A percentile compares a stretch with the other conserved stretches of the same genome.
Evolutionary conservation across 257 asterid species (phyloP).

Genomic region (Scutellaria barbata): DNA sequence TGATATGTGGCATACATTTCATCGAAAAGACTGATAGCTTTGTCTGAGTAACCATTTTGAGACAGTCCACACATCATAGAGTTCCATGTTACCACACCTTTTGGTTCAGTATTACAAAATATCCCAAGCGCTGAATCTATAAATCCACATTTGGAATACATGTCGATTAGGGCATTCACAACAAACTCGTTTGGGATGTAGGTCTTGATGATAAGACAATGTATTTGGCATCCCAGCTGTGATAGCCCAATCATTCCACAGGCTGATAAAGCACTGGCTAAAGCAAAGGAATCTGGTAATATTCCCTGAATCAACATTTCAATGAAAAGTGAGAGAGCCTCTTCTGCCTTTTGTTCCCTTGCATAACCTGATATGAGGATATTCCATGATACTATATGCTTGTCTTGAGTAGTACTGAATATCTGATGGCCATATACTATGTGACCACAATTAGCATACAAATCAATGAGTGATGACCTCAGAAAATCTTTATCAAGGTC

Average conservation of each 20-base stretch:
- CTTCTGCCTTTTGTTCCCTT: conserved; percentile 54
- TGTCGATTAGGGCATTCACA: conserved; percentile 74
- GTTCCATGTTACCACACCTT: conserved; percentile 76
- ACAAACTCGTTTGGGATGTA: conserved; percentile 63
- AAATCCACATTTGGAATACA: conserved; percentile 77
- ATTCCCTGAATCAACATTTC: conserved; percentile 62
- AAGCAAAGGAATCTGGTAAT: conserved; percentile 71
- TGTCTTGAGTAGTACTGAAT: conserved; percentile 52
- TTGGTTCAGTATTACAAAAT: conserved; percentile 45
- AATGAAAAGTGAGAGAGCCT: conserved; percentile 67
- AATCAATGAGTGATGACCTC: conserved; percentile 74
- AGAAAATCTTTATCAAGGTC: conserved; percentile 57
- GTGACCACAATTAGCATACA: conserved; percentile 75
- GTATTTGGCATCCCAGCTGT: conserved; percentile 68
- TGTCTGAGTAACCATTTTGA: conserved; percentile 65
- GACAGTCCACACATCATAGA: conserved; percentile 79
- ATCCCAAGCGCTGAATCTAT: conserved; percentile 52
- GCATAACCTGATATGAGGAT: conserved; percentile 83
- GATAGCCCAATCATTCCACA: conserved; percentile 64
- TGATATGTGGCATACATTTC: conserved; percentile 52
- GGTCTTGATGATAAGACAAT: conserved; percentile 58
- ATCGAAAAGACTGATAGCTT: conserved; percentile 62
- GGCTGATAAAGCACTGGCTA: conserved; percentile 73
- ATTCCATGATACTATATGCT: conserved; percentile 74
- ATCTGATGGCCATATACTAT: conserved; percentile 49